A percentile compares a stretch with the other conserved stretches of the same genome.
These are phyloP conservation scores for Pseudozyma tsukubaensis DNA, from an alignment of 1,284 basidiomycete genomes.

Conservation along the genomic window DNA sequence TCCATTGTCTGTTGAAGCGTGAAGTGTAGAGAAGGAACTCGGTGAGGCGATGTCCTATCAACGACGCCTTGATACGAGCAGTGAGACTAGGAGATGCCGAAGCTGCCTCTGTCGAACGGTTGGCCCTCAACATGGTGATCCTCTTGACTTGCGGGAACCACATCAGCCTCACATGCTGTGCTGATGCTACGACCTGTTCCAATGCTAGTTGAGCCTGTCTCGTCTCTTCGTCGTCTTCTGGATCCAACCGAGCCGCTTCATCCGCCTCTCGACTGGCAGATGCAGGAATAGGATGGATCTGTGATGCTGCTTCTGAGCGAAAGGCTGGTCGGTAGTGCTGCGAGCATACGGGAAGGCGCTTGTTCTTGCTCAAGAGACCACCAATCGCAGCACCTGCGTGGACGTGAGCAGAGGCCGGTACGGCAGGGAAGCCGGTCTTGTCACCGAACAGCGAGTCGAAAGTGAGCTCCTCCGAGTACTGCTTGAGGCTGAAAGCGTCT, in stretches of 20 bases:
- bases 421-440: conserved; percentile 61
- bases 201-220: conserved; percentile 73
- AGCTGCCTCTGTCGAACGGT: conserved; percentile 76
- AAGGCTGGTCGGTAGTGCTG: conserved; percentile 35
- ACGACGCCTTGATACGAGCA: conserved; percentile 29
- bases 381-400: conserved; percentile 46
- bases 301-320: conserved; percentile 15
- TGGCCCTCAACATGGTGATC: conserved; percentile 79
- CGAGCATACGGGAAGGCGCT: conserved; percentile 46
- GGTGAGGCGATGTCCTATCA: conserved; percentile 48
- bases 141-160: conserved; percentile 88
- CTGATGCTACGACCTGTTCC: conserved; percentile 66
- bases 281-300: conserved; percentile 45
- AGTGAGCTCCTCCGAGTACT: conserved; percentile 77
- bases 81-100: conserved; percentile 22
- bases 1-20: conserved; percentile 42
- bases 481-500: conserved; percentile 83
- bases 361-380: conserved; percentile 50
- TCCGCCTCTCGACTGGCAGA: conserved; percentile 27
- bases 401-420: conserved; percentile 14
- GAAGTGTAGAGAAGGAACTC: conserved; percentile 45
- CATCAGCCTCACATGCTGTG: conserved; percentile 91
- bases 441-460: conserved; percentile 75
- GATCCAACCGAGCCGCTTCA: conserved; percentile 26
- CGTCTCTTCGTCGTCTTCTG: conserved; percentile 60